Percentiles rank a stretch among this genome's conserved stretches.
Conservation (phyloP, 2,329 filamentous ascomycete species). For the Talaromyces pinophilus region DNA sequence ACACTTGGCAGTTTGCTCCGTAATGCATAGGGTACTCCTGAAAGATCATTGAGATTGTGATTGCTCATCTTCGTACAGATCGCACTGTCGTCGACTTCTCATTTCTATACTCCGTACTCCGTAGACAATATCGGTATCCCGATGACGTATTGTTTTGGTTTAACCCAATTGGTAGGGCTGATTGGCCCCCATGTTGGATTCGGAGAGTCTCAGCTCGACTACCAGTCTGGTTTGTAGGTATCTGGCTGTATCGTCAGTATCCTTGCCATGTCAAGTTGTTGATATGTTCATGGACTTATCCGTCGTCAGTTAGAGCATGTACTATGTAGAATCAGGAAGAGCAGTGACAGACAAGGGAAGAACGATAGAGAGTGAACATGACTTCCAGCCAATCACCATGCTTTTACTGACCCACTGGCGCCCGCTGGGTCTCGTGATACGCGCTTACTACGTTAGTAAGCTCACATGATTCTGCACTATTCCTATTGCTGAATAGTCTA, state of each 20-base stretch:
- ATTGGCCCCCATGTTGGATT: slow-evolving; percentile 7
- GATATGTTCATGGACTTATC: not conserved
- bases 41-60: not conserved
- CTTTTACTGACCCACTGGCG: not conserved
- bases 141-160: slow-evolving; percentile 12
- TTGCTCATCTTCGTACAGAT: not conserved
- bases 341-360: not conserved
- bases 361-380: not conserved
- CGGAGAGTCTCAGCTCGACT: not conserved
- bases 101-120: not conserved
- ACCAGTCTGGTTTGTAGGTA: not conserved
- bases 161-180: slow-evolving; percentile 7
- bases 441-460: not conserved
- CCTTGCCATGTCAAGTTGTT: not conserved
- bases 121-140: not conserved
- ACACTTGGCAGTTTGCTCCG: no score
- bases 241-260: not conserved
- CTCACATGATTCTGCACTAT: not conserved
- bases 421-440: slow-evolving; percentile 12
- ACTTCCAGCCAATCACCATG: not conserved
- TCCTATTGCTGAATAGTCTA: not conserved
- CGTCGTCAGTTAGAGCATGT: not conserved
- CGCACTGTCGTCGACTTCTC: not conserved
- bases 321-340: not conserved
- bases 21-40: not conserved